A percentile compares a stretch with the other conserved stretches of the same genome.
Evolutionary conservation across 306 rosid species (phyloP).

Genomic region (Inga laurina): DNA sequence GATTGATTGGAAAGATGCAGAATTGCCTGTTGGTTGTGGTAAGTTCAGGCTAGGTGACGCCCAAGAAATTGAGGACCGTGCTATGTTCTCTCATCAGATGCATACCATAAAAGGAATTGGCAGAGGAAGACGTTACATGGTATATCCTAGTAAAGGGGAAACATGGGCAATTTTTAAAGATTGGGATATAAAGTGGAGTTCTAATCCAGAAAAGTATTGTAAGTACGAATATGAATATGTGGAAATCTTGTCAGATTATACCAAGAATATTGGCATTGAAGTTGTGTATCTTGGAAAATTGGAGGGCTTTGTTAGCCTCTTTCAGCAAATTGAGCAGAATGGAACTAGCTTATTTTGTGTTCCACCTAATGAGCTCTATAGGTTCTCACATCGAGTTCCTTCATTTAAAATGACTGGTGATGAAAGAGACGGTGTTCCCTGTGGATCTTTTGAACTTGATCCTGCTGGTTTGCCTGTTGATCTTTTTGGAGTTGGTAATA

Average conservation of each 20-base stretch:
- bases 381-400: slow-evolving; percentile 85
- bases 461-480: slow-evolving; percentile 70
- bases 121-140: slow-evolving; percentile 32
- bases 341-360: slow-evolving; percentile 44
- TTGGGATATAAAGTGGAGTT: slow-evolving; percentile 84
- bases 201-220: slow-evolving; percentile 51
- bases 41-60: slow-evolving; percentile 49
- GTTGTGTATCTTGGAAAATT: slow-evolving; percentile 72
- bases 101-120: slow-evolving; percentile 43
- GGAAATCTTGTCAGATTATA: slow-evolving; percentile 69
- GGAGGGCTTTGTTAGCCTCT: slow-evolving; percentile 81
- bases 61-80: slow-evolving; percentile 37
- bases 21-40: slow-evolving; percentile 77
- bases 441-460: slow-evolving; percentile 84
- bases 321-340: slow-evolving; percentile 49
- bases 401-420: slow-evolving; percentile 70
- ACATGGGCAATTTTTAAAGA: slow-evolving; percentile 89
- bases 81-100: slow-evolving; percentile 76
- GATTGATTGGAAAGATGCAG: slow-evolving; percentile 56
- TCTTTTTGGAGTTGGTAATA: slow-evolving; percentile 34
- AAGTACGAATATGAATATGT: slow-evolving; percentile 60
- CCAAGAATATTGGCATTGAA: slow-evolving; percentile 48
- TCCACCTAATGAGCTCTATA: slow-evolving; percentile 57
- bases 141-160: slow-evolving; percentile 84
- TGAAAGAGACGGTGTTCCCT: slow-evolving; percentile 74